These are phyloP conservation scores for Pythium periplocum DNA, from an alignment of 352 stramenopile species.

Conservation along the genomic window DNA sequence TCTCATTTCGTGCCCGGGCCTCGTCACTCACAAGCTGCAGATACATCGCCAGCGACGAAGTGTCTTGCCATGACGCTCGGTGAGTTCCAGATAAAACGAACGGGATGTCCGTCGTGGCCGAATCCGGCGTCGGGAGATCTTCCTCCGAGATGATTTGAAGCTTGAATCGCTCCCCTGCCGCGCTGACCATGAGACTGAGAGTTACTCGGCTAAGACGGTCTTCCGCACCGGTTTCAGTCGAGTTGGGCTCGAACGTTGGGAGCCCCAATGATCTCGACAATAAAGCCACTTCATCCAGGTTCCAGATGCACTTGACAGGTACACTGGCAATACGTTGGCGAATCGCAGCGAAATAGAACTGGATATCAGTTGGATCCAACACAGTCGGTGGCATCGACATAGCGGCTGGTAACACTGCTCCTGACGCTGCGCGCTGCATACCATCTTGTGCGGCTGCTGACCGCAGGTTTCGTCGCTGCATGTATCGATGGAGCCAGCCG, in stretches of 20 bases:
- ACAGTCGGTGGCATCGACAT: slow-evolving; percentile 5
- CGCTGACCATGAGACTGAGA: slow-evolving; percentile 50
- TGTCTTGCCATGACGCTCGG: slow-evolving; percentile 36
- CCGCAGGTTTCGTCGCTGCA: slow-evolving; percentile 65
- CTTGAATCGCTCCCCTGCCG: slow-evolving; percentile 55
- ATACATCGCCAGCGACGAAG: slow-evolving; percentile 40
- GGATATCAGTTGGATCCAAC: slow-evolving; percentile 16
- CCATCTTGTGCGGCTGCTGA: slow-evolving; percentile 43
- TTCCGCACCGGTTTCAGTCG: neutral
- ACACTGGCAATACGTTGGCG: slow-evolving; percentile 41
- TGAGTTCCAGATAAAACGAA: neutral
- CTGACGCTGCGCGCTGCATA: slow-evolving; percentile 12
- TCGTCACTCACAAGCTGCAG: slow-evolving; percentile 58
- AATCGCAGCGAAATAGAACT: slow-evolving; percentile 33
- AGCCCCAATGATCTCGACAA: slow-evolving; percentile 6
- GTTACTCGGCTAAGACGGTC: slow-evolving; percentile 24
- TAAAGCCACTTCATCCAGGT: slow-evolving; percentile 51
- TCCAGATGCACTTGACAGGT: slow-evolving; percentile 63
- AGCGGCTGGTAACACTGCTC: neutral
- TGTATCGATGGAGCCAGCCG: slow-evolving; percentile 75
- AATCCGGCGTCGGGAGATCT: slow-evolving; percentile 19
- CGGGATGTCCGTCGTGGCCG: slow-evolving; percentile 7
- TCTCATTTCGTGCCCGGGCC: slow-evolving; percentile 44
- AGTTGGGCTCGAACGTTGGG: neutral
- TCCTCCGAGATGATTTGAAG: slow-evolving; percentile 54